Evolutionary conservation across 1,284 basidiomycete species (phyloP), one percentile per base, ranked within the genome.

Genomic region (Xerocomus amazonicus): DNA sequence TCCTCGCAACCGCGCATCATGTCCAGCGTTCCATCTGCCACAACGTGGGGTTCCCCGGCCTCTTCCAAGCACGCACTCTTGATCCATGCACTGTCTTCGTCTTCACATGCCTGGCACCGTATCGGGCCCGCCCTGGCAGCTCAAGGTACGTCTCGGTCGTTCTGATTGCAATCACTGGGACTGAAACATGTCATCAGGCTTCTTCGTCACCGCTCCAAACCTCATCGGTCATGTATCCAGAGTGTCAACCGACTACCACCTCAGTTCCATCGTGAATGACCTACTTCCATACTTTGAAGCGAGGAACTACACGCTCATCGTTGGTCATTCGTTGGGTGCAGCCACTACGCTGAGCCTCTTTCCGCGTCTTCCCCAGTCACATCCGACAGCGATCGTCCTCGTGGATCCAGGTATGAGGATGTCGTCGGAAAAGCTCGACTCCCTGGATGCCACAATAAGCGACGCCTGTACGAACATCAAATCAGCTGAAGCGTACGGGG

Each of bases 281-380:
- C 57, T 63, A 29, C 33, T 8, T 17, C 61, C 61, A 14, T 60
- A 64, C 14, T 33, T 67, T 23, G 36, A 49, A 3, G 51, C 44
- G 3, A 50, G 39, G 14, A 43, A 39, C 6, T 63, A 58, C 13
- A 44, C 55, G 17, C 36, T 63, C 6, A n/a, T 67, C 45, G 47
- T 63, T 1, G 63, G 57, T 12, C 62, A 66, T 34, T 64, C 61
- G 3, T 2, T 63, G 16, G 66, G 62, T 9, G 59, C 43, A 23
- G 9, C 31, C 6, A 40, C 37, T 2, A 29, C 27, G 23, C 27
- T 63, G 12, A 43, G 31, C 9, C 62, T 65, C 37, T 49, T 61
- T 29, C 12, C 47, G 1, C 28, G 52, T 38, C 53, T 68, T 23
- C 23, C 62, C 4, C 3, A 38, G 12, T 48, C 49, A 9, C 17